Base-by-base conservation (phyloP, 345 rosid species). In the Kernera saxatilis region DNA sequence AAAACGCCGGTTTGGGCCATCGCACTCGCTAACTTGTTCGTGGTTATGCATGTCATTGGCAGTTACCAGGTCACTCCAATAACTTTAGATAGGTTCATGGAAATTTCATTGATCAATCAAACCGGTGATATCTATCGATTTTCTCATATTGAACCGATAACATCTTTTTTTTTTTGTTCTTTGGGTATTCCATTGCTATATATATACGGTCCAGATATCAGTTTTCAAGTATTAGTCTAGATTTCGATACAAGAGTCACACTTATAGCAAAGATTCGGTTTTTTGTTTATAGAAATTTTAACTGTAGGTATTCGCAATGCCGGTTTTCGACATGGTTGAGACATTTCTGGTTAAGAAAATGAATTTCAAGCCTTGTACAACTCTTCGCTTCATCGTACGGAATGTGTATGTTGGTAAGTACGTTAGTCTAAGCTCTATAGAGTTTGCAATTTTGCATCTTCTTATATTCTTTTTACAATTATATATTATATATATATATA, bases 271-370 rank as follows among this genome's bases (percentile, higher is more conserved):
- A 17, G 2, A 1, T 13, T 37, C 1, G 1, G 5, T 64, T 6
- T 64, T 13, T 17, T 55, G 9, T 12, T 30, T 7, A 52, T n/a
- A 0, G 51, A 15, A 12, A 0, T 19, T 11, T 21, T 2, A 18
- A 54, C 6, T 45, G 53, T 36, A 89, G 92, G 49, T 90, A 12
- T 88, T 71, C 1, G 90, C 91, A 0, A 82, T 90, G 64, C 93
- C 93, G 1, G 88, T 88, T 17, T 87, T 84, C 46, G 87, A 90
- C 25, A 84, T 86, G 88, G 13, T 77, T 3, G 96, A 88, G 75
- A 25, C 86, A 22, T 81, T 78, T 57, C 4, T 86, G 50, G 85
- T 87, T 15, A 43, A 55, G 77, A 75, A 72, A 62, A 19, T 83
- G 77, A 82, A 85, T 18, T 82, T 90, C 64, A 72, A 82, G 41